Evolutionary conservation across 2,329 filamentous ascomycete species (phyloP).

Genomic region (Epichloe coenophiala): DNA sequence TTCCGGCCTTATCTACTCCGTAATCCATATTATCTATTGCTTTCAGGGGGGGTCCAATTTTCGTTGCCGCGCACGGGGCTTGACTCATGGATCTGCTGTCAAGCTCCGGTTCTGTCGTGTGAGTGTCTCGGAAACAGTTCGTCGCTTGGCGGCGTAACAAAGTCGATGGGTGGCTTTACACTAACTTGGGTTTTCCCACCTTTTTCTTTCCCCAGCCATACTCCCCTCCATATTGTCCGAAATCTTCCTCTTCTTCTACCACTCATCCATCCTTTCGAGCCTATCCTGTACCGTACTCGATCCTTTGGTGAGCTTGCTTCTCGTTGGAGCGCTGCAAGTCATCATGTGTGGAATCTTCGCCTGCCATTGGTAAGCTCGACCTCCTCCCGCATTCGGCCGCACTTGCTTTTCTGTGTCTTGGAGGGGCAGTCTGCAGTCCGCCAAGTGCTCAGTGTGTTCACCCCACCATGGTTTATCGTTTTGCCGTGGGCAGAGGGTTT

Average conservation of each 20-base stretch:
- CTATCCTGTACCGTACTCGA: neutral
- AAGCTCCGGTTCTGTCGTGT: neutral
- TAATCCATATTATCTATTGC: neutral
- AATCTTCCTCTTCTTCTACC: neutral
- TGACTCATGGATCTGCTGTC: conserved; percentile 7
- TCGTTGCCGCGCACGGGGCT: neutral
- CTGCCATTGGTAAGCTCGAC: conserved; percentile 63
- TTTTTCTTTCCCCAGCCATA: neutral
- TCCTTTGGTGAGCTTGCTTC: neutral
- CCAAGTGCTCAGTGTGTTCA: conserved; percentile 6
- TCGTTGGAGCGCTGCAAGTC: conserved; percentile 17
- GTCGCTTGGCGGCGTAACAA: neutral
- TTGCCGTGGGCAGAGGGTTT: neutral
- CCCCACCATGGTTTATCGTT: conserved; percentile 16
- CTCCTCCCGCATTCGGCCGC: neutral
- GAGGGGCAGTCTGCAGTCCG: conserved; percentile 10
- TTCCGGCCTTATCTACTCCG: neutral
- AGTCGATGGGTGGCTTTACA: neutral
- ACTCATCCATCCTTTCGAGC: conserved; percentile 1
- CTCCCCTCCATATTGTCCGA: neutral
- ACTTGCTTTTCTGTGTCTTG: conserved; percentile 9
- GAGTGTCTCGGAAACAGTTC: neutral
- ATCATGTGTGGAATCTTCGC: conserved; percentile 96
- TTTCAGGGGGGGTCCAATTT: conserved; percentile 2
- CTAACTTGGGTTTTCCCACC: neutral